Percentiles rank a stretch among this genome's conserved stretches.
phyloP scores from a whole-genome alignment of 1,139 yeast genomes.

The Nakaseomyces bracarensis region DNA sequence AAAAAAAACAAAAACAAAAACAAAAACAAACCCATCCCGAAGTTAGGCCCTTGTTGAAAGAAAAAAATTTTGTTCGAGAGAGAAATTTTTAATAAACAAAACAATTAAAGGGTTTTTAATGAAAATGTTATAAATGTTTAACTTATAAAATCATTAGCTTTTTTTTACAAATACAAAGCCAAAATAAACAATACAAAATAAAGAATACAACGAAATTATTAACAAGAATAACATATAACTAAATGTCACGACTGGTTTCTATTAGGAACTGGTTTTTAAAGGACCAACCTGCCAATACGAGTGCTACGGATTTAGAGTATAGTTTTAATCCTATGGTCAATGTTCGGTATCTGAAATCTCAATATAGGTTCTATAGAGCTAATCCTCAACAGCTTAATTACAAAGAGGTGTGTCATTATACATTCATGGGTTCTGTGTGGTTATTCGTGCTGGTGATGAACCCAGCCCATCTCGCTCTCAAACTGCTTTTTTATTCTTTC shows the following conservation, averaged over 20 bases:
- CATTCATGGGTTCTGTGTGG: constrained; percentile 42
- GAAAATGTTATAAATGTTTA: too few species aligned
- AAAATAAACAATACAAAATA: neutral
- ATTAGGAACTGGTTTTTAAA: constrained; percentile 45
- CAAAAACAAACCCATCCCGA: too few species aligned
- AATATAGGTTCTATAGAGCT: constrained; percentile 2
- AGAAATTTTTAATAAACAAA: too few species aligned
- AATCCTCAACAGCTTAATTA: constrained; percentile 29
- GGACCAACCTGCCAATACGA: constrained; percentile 52
- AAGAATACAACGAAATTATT: neutral
- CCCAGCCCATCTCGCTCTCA: constrained; percentile 32
- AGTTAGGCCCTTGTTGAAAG: too few species aligned
- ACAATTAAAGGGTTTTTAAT: too few species aligned
- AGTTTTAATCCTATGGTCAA: constrained; percentile 49
- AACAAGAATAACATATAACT: constrained; percentile 4
- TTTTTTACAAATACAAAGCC: too few species aligned
- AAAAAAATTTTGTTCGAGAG: too few species aligned
- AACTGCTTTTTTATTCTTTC: constrained; percentile 24
- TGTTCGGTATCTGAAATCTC: constrained; percentile 41
- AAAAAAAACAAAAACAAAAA: too few species aligned
- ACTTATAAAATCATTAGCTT: too few species aligned
- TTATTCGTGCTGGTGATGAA: constrained; percentile 40
- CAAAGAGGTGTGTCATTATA: constrained; percentile 45
- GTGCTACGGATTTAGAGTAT: constrained; percentile 49
- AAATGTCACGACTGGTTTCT: too few species aligned